Evolutionary conservation across 768 basidiomycete species (phyloP).

Genomic region (Rubroboletus satanas): DNA sequence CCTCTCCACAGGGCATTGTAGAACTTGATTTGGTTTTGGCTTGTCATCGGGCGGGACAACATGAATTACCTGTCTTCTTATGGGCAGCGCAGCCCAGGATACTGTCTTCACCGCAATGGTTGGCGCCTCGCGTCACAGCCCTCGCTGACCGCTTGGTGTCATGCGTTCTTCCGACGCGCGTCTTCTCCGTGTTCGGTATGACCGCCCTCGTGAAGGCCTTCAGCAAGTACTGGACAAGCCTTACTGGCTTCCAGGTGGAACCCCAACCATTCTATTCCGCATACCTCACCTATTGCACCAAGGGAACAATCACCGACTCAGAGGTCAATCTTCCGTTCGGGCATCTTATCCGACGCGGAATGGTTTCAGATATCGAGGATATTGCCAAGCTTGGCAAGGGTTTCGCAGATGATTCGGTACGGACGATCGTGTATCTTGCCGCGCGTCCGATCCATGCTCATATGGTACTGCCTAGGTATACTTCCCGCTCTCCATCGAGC

Average conservation of each 20-base stretch:
- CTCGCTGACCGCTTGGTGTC: constrained; percentile 37
- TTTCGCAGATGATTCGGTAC: constrained; percentile 51
- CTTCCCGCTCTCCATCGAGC: constrained; percentile 40
- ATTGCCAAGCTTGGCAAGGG: constrained; percentile 46
- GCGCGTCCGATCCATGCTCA: constrained; percentile 1
- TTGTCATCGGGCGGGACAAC: constrained; percentile 42
- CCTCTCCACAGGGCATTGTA: constrained; percentile 25
- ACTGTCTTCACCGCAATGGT: constrained; percentile 25
- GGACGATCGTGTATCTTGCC: constrained; percentile 14
- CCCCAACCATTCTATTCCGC: constrained; percentile 50
- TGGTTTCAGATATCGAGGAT: constrained; percentile 33
- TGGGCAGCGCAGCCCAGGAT: constrained; percentile 37
- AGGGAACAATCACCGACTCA: constrained; percentile 33
- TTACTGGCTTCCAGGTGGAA: constrained; percentile 37
- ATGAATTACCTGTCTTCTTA: constrained; percentile 52
- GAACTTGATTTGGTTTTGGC: constrained; percentile 44
- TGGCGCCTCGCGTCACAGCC: constrained; percentile 34
- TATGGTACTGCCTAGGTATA: constrained; percentile 33
- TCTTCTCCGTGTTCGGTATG: constrained; percentile 51
- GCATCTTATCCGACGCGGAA: constrained; percentile 39
- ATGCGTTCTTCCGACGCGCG: constrained; percentile 40
- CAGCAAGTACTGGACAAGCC: constrained; percentile 39
- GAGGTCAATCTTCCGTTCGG: constrained; percentile 28
- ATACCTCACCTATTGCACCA: constrained; percentile 42
- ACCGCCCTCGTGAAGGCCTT: constrained; percentile 41